A percentile compares a stretch with the other conserved stretches of the same genome.
phyloP scores from a whole-genome alignment of 31 red algal genomes.

The Odonthalia washingtoniensis region DNA sequence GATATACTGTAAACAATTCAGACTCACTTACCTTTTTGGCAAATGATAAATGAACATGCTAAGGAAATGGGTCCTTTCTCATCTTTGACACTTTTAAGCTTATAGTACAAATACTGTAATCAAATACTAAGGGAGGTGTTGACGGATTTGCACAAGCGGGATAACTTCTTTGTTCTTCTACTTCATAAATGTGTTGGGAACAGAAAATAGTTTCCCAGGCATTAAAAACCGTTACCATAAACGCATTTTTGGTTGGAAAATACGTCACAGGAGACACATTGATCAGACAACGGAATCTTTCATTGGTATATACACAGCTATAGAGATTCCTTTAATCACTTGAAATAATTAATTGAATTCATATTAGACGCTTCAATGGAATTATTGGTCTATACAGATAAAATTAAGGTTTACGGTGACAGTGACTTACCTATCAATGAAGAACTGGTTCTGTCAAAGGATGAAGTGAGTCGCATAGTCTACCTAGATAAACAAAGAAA shows the following conservation, averaged over 20 bases:
- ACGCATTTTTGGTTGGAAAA: background rate
- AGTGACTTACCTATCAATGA: no score
- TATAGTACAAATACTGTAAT: background rate
- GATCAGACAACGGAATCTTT: no score
- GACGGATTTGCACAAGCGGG: background rate
- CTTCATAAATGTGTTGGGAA: constrained; percentile 11
- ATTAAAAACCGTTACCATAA: background rate
- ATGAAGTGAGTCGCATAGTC: no score
- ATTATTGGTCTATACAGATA: no score
- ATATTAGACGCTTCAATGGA: no score
- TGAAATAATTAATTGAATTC: no score
- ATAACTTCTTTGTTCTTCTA: background rate
- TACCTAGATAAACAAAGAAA: no score
- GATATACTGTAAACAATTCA: background rate
- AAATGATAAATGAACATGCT: background rate
- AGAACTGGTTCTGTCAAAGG: no score
- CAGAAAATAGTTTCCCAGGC: background rate
- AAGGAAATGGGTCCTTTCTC: background rate
- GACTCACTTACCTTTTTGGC: background rate
- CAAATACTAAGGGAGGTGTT: background rate
- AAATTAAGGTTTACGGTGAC: no score
- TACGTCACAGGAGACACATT: background rate
- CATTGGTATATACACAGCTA: no score
- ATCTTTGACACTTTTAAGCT: background rate
- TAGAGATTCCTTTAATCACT: no score